phyloP scores from a whole-genome alignment of 768 basidiomycete species.

The Megacollybia marginata region DNA sequence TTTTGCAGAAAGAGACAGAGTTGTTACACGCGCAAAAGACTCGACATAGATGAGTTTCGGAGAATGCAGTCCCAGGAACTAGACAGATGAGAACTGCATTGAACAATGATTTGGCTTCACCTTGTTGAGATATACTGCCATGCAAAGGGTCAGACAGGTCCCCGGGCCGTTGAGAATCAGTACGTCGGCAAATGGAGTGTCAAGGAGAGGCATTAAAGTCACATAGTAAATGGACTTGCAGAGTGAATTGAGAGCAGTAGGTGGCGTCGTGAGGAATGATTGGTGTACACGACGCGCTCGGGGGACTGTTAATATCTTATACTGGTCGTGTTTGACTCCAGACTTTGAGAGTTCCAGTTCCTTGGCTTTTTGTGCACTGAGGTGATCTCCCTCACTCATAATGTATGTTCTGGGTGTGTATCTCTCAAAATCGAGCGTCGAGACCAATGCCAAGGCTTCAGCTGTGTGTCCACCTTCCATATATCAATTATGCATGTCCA shows the following conservation, averaged over 20 bases:
- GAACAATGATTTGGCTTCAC: constrained; percentile 32
- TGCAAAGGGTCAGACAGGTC: constrained; percentile 77
- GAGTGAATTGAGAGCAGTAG: constrained; percentile 59
- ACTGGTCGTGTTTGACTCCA: constrained; percentile 18
- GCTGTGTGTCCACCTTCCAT: constrained; percentile 85
- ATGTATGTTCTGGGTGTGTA: constrained; percentile 80
- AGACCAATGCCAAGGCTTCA: constrained; percentile 72
- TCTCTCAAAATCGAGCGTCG: constrained; percentile 63
- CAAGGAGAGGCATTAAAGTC: constrained; percentile 43
- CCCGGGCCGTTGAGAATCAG: constrained; percentile 93
- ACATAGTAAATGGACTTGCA: constrained; percentile 53
- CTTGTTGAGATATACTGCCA: constrained; percentile 62
- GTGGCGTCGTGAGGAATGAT: constrained; percentile 57
- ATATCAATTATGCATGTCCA: constrained; percentile 6
- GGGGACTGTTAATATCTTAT: constrained; percentile 62
- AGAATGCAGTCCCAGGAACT: constrained; percentile 71
- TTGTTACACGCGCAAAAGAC: constrained; percentile 82
- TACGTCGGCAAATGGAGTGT: constrained; percentile 52
- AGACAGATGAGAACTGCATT: constrained; percentile 5
- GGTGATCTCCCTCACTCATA: constrained; percentile 69
- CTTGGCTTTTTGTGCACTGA: constrained; percentile 68
- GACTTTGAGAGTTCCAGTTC: constrained; percentile 48
- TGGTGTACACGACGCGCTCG: constrained; percentile 88
- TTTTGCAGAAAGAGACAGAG: constrained; percentile 79
- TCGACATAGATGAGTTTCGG: constrained; percentile 84